A percentile compares a stretch with the other conserved stretches of the same genome.
Conservation (phyloP, 176 grass and related monocot genomes). For the Carex pumila region DNA sequence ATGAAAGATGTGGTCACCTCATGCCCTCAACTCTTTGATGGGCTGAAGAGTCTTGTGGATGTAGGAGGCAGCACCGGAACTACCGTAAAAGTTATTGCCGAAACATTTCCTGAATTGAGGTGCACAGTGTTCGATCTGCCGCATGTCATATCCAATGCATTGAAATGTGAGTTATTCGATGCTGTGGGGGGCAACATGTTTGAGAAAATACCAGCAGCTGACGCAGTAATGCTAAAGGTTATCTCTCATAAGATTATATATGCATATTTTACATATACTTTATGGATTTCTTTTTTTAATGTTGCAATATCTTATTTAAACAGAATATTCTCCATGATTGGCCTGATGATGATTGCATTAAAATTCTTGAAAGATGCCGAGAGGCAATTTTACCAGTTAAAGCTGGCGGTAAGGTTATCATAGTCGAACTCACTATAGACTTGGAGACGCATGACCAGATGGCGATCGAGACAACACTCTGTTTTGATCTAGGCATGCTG, state of each 20-base stretch:
- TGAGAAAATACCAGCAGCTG: not conserved
- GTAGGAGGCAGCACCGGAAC: not conserved
- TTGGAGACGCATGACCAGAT: not conserved
- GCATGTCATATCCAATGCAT: not conserved
- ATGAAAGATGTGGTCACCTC: not conserved
- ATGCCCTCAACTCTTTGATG: not conserved
- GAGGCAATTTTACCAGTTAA: conserved; percentile 4
- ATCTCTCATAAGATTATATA: not conserved
- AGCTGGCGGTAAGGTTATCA: conserved; percentile 3
- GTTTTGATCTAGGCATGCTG: conserved; percentile 3
- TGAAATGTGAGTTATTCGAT: not conserved
- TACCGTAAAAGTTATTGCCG: not conserved
- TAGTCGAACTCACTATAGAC: conserved; percentile 3
- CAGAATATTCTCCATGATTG: conserved; percentile 28
- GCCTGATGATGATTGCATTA: conserved; percentile 24
- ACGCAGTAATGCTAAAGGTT: not conserved
- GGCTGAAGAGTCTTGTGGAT: not conserved
- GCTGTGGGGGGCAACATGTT: not conserved
- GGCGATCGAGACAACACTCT: not conserved
- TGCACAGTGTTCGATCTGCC: conserved; percentile 8
- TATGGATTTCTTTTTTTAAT: not conserved
- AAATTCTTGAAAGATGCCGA: conserved; percentile 20
- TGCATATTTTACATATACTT: not conserved
- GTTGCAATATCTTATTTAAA: not conserved
- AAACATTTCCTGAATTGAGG: not conserved